Conservation (phyloP, 1,284 basidiomycete species). For the Pascua guehoae region DNA sequence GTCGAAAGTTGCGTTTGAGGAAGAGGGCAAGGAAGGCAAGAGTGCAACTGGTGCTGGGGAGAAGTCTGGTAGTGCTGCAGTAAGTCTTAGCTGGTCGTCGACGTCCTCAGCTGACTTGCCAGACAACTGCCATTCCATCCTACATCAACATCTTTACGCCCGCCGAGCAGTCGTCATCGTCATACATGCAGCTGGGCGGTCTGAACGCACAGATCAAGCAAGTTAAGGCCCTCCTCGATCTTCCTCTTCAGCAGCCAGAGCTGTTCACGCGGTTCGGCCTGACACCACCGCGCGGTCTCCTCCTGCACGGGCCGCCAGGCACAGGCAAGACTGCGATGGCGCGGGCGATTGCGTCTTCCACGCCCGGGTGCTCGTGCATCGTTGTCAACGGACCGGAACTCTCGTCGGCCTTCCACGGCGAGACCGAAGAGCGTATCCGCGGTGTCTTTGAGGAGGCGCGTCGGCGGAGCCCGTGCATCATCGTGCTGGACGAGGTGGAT, state of each 20-base stretch:
- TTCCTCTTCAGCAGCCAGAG: slow-evolving; percentile 84
- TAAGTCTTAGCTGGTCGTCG: too few species aligned
- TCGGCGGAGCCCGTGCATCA: slow-evolving; percentile 77
- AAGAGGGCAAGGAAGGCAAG: slow-evolving; percentile 2
- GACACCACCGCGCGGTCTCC: slow-evolving; percentile 82
- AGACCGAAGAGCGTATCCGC: slow-evolving; percentile 86
- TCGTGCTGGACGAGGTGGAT: slow-evolving; percentile 95
- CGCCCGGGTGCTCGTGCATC: slow-evolving; percentile 73
- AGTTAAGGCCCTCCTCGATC: slow-evolving; percentile 89
- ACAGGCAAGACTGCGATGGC: slow-evolving; percentile 93
- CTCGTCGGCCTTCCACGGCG: slow-evolving; percentile 90
- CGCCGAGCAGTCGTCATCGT: slow-evolving; percentile 22
- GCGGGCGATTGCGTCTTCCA: slow-evolving; percentile 73
- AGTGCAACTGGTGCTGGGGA: background rate
- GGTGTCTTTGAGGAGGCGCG: slow-evolving; percentile 84
- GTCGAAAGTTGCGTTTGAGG: slow-evolving; percentile 27
- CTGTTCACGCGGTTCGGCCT: slow-evolving; percentile 85
- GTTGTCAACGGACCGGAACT: slow-evolving; percentile 93
- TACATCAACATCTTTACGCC: slow-evolving; percentile 48
- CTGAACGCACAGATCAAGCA: slow-evolving; percentile 81
- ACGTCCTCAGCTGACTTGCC: background rate
- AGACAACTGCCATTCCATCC: slow-evolving; percentile 29
- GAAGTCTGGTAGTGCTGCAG: too few species aligned
- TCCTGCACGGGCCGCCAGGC: slow-evolving; percentile 87
- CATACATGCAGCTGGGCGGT: slow-evolving; percentile 75